phyloP scores from a whole-genome alignment of 139 green algal species.

The Tetradesmus obliquus region DNA sequence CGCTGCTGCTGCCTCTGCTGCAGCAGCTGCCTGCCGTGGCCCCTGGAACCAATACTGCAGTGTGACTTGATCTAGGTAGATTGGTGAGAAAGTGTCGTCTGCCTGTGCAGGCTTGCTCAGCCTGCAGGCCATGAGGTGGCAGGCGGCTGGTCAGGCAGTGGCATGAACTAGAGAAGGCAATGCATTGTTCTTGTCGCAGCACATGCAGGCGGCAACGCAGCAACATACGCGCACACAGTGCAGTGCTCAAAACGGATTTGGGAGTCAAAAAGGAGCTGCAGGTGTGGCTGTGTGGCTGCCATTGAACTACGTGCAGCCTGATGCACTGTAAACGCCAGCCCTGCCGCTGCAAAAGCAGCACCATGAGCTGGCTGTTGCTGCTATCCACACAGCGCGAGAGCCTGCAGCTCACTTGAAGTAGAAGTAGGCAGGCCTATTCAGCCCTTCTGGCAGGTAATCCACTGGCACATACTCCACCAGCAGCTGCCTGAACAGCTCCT shows the following conservation, averaged over 20 bases:
- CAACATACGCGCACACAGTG: too few relatives aligned
- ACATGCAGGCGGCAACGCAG: too few relatives aligned
- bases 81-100: slow-evolving; percentile 37
- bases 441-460: slow-evolving; percentile 10
- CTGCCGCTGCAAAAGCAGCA: neutral
- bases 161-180: neutral
- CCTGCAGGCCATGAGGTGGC: slow-evolving; percentile 43
- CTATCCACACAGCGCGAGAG: neutral
- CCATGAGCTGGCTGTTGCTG: neutral
- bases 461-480: slow-evolving; percentile 73
- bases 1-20: slow-evolving; percentile 19
- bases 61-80: slow-evolving; percentile 45
- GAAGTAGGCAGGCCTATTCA: slow-evolving; percentile 71
- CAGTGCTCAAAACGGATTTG: too few relatives aligned
- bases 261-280: neutral
- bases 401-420: slow-evolving; percentile 60
- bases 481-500: slow-evolving; percentile 32
- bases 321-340: neutral
- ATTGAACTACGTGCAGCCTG: too few relatives aligned
- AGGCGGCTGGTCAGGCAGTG: neutral
- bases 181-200: too few relatives aligned
- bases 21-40: neutral
- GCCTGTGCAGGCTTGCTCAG: slow-evolving; percentile 43
- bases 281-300: neutral
- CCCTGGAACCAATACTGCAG: slow-evolving; percentile 77